Conservation (phyloP, 2,329 filamentous ascomycete species). For the Aureobasidium sp. region DNA sequence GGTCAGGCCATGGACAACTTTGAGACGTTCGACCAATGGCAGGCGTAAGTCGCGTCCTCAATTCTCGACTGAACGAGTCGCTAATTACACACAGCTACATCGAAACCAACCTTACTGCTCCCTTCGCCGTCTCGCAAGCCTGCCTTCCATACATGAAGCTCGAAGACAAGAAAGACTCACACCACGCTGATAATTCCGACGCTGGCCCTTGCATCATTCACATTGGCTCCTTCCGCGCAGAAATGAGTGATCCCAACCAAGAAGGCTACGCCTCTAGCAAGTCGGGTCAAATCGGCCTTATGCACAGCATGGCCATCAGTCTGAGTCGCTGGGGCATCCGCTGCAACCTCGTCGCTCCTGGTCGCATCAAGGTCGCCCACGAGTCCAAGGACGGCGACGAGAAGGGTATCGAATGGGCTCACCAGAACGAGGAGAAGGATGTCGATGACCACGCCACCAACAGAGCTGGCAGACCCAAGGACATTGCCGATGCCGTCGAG, state of each 20-base stretch:
- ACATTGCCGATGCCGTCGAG: conserved; percentile 33
- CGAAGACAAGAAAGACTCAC: conserved; percentile 11
- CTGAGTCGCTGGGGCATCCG: conserved; percentile 32
- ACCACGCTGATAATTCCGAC: conserved; percentile 15
- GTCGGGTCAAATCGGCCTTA: conserved; percentile 40
- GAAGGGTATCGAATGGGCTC: conserved; percentile 32
- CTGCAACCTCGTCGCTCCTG: conserved; percentile 41
- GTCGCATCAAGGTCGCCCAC: conserved; percentile 41
- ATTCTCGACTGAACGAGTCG: background rate
- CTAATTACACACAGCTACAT: conserved; percentile 22
- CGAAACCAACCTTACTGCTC: conserved; percentile 32
- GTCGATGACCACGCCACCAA: conserved; percentile 39
- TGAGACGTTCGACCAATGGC: conserved; percentile 28
- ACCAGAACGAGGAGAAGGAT: conserved; percentile 33
- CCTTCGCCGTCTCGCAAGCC: conserved; percentile 23
- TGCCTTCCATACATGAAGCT: conserved; percentile 23
- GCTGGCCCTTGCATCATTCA: conserved; percentile 33
- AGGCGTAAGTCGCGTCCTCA: conserved; percentile 16
- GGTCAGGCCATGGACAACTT: conserved; percentile 25
- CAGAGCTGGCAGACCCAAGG: conserved; percentile 41
- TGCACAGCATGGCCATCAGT: conserved; percentile 41
- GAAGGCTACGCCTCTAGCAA: conserved; percentile 41
- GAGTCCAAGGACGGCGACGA: conserved; percentile 34
- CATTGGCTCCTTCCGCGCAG: conserved; percentile 41
- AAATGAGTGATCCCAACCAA: conserved; percentile 39